A percentile compares a stretch with the other conserved stretches of the same genome.
Evolutionary conservation across 345 rosid genomes (phyloP).

Genomic region (Odontarrhena argentea): DNA sequence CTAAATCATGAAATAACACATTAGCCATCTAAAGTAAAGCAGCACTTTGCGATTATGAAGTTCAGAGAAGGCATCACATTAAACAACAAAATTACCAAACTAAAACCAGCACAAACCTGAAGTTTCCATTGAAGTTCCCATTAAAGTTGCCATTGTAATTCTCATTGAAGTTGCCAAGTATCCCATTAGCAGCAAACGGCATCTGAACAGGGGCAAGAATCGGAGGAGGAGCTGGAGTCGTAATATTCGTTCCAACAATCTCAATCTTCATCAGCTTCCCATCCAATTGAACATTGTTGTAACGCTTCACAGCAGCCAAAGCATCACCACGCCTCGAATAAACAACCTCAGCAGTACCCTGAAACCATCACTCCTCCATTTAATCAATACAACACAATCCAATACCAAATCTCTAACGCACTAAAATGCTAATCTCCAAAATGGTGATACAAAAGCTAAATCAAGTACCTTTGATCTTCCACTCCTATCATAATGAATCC

Average conservation of each 20-base stretch:
- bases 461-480: constrained; percentile 73
- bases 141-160: constrained; percentile 6
- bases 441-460: too few relatives aligned
- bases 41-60: neutral
- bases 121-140: constrained; percentile 34
- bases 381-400: constrained; percentile 21
- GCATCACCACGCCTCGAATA: constrained; percentile 56
- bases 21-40: neutral
- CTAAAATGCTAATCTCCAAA: constrained; percentile 13
- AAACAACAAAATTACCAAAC: neutral
- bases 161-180: constrained; percentile 46
- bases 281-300: constrained; percentile 70
- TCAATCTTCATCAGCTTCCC: constrained; percentile 75
- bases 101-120: constrained; percentile 29
- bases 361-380: neutral
- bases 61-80: neutral
- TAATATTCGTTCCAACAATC: constrained; percentile 56
- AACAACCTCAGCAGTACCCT: constrained; percentile 79
- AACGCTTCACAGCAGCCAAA: constrained; percentile 66
- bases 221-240: constrained; percentile 36
- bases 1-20: neutral
- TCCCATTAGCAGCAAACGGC: constrained; percentile 40
- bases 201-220: constrained; percentile 40
- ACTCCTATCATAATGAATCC: constrained; percentile 70
- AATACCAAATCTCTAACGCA: constrained; percentile 1